Percentiles rank a stretch among this genome's conserved stretches.
Conservation (phyloP, 108 stramenopile genomes). For the Pinguiococcus pyrenoidosus region DNA sequence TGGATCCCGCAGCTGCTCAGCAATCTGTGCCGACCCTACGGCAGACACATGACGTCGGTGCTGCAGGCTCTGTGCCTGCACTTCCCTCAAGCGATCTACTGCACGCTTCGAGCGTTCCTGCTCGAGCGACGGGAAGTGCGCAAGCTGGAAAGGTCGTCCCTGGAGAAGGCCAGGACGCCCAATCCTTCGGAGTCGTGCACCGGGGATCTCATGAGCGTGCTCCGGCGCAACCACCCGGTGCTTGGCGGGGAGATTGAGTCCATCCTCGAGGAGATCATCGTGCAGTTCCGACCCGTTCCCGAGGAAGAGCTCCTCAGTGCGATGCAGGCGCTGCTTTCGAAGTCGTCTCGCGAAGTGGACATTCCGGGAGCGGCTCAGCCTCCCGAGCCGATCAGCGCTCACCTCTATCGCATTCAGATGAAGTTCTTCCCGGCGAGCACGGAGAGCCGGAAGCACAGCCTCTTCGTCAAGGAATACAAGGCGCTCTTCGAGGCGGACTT, state of each 20-base stretch:
- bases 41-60: not conserved
- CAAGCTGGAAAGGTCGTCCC: not conserved
- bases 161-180: slow-evolving; percentile 1
- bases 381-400: too few relatives aligned
- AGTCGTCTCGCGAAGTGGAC: too few relatives aligned
- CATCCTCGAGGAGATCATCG: slow-evolving; percentile 77
- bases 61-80: not conserved
- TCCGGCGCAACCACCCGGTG: slow-evolving; percentile 63
- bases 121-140: slow-evolving; percentile 22
- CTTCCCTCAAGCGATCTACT: slow-evolving; percentile 17
- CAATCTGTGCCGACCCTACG: slow-evolving; percentile 5
- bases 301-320: slow-evolving; percentile 76
- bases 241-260: slow-evolving; percentile 72
- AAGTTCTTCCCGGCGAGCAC: too few relatives aligned
- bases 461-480: slow-evolving; percentile 12
- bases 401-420: too few relatives aligned
- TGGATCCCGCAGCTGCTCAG: slow-evolving; percentile 74
- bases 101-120: slow-evolving; percentile 23
- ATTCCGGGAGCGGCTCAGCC: too few relatives aligned
- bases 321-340: slow-evolving; percentile 53
- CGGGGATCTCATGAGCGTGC: slow-evolving; percentile 67
- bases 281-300: slow-evolving; percentile 68
- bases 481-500: slow-evolving; percentile 18
- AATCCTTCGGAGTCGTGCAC: slow-evolving; percentile 21
- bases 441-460: slow-evolving; percentile 10